phyloP scores from a whole-genome alignment of 495 filamentous ascomycete genomes.

The Aspergillus taichungensis region DNA sequence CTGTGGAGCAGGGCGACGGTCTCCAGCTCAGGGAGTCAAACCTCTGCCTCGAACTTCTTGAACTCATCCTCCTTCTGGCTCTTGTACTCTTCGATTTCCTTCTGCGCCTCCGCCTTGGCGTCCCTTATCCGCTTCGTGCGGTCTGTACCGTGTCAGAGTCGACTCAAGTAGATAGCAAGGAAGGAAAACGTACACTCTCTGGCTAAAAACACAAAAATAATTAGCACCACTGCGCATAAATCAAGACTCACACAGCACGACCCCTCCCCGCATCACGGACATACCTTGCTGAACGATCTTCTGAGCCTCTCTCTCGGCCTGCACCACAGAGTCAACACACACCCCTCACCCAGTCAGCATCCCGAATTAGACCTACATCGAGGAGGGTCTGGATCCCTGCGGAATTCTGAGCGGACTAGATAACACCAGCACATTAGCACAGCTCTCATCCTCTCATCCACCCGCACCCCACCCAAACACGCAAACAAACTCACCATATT shows the following conservation, averaged over 20 bases:
- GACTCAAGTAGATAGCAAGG: background rate
- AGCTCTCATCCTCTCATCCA: constrained; percentile 18
- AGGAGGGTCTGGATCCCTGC: constrained; percentile 96
- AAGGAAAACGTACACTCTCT: constrained; percentile 55
- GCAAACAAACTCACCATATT: constrained; percentile 29
- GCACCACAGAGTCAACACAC: constrained; percentile 2
- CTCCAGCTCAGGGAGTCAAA: constrained; percentile 28
- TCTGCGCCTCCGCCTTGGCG: constrained; percentile 89
- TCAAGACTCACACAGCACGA: constrained; percentile 2
- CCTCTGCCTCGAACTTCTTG: constrained; percentile 90
- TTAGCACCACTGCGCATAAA: no score
- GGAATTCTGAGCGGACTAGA: constrained; percentile 93
- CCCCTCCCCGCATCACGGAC: constrained; percentile 3
- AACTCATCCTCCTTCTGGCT: constrained; percentile 87
- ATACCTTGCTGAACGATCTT: constrained; percentile 96
- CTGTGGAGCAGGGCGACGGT: background rate
- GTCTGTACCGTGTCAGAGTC: constrained; percentile 50
- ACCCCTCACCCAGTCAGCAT: background rate
- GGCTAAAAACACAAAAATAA: constrained; percentile 32
- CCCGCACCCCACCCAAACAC: background rate
- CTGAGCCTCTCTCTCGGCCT: constrained; percentile 98
- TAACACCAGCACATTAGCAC: background rate
- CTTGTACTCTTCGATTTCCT: constrained; percentile 93
- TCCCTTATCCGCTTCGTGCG: constrained; percentile 96
- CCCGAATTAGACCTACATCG: constrained; percentile 58